Percentiles rank a stretch among this genome's conserved stretches.
Conservation (phyloP, 805 yeast species). For the Candida berthetii region DNA sequence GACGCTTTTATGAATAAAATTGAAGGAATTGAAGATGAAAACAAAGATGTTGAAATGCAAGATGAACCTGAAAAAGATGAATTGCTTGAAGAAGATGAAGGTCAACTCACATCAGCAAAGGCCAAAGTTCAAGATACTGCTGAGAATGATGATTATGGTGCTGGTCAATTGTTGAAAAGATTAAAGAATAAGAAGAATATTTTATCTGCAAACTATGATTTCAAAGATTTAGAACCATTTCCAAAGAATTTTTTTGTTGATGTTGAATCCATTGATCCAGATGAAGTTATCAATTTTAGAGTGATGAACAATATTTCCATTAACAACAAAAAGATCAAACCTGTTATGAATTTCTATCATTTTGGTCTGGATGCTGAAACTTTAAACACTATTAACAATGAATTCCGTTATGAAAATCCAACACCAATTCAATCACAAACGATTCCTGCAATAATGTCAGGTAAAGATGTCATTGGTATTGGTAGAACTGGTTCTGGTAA, state of each 20-base stretch:
- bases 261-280: conserved; percentile 36
- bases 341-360: conserved; percentile 74
- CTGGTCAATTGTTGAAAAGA: conserved; percentile 24
- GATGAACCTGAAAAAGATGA: conserved; percentile 16
- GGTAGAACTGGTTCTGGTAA: conserved; percentile 98
- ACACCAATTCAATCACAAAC: conserved; percentile 91
- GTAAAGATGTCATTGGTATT: conserved; percentile 85
- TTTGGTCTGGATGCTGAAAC: conserved; percentile 66
- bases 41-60: conserved; percentile 18
- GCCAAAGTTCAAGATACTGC: conserved; percentile 18
- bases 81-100: conserved; percentile 15
- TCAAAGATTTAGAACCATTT: conserved; percentile 44
- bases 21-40: conserved; percentile 9
- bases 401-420: conserved; percentile 52
- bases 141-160: conserved; percentile 26
- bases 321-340: conserved; percentile 30
- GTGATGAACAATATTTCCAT: conserved; percentile 44
- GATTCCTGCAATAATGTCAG: conserved; percentile 84
- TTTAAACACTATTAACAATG: conserved; percentile 43
- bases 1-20: conserved; percentile 37
- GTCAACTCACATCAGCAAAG: conserved; percentile 7
- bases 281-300: conserved; percentile 59
- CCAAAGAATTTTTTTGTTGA: conserved; percentile 55
- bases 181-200: conserved; percentile 43
- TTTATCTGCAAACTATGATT: conserved; percentile 30